Evolutionary conservation across 768 basidiomycete species (phyloP).

Genomic region (Leucocoprinus leucothites): DNA sequence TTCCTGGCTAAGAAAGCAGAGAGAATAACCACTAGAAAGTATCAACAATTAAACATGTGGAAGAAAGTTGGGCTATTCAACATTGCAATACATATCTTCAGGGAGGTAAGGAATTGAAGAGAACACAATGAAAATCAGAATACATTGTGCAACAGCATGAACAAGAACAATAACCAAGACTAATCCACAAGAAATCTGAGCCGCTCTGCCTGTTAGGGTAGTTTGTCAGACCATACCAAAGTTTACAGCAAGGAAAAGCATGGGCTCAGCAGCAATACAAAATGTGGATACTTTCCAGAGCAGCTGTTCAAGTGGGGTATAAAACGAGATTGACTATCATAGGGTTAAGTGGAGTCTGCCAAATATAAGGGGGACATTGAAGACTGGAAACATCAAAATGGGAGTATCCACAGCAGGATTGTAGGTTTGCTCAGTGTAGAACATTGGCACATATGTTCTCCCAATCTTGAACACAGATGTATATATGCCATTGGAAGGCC

Average conservation of each 20-base stretch:
- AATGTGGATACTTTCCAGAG: neutral
- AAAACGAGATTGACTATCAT: neutral
- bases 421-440: neutral
- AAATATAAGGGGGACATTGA: too few species aligned
- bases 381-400: too few species aligned
- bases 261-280: neutral
- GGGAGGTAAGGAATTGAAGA: neutral
- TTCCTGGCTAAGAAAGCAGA: too few species aligned
- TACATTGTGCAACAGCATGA: neutral
- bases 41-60: neutral
- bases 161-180: neutral
- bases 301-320: neutral
- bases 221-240: neutral
- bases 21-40: too few species aligned
- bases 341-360: slow-evolving; percentile 4
- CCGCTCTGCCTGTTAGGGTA: too few species aligned
- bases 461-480: too few species aligned
- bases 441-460: neutral
- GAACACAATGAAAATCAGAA: neutral
- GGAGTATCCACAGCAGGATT: too few species aligned
- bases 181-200: neutral
- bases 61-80: neutral
- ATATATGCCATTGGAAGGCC: too few species aligned
- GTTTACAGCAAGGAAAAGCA: neutral
- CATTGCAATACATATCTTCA: neutral